Percentiles rank a stretch among this genome's conserved stretches.
Conservation (phyloP, 257 asterid genomes). For the Solanum habrochaites region DNA sequence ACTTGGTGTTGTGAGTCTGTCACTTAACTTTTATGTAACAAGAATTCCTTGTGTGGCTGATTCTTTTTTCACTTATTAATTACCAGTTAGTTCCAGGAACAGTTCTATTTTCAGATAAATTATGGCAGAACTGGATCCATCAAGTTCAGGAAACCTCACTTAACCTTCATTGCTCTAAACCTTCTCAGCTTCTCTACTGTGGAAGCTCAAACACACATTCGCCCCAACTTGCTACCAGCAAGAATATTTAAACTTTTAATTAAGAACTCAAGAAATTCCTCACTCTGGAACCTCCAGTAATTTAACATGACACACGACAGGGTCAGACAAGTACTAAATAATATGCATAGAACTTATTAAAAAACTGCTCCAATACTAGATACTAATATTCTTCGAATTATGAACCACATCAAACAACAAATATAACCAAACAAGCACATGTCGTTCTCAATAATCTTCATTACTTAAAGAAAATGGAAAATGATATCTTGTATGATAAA, state of each 20-base stretch:
- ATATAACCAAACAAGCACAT: background rate
- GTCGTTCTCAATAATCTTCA: background rate
- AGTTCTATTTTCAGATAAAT: background rate
- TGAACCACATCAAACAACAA: background rate
- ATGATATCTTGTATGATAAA: background rate
- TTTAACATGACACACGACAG: background rate
- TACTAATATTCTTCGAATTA: background rate
- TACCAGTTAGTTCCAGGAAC: background rate
- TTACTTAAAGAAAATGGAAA: background rate
- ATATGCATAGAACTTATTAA: background rate
- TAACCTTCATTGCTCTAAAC: background rate
- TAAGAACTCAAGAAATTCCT: background rate
- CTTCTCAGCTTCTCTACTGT: background rate
- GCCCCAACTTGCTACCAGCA: background rate
- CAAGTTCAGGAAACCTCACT: background rate
- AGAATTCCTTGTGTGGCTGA: background rate
- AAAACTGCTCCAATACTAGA: background rate
- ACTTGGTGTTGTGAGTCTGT: background rate
- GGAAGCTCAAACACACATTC: background rate
- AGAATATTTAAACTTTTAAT: background rate
- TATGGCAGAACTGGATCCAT: background rate
- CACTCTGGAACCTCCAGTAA: background rate
- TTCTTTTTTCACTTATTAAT: background rate
- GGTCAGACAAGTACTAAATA: background rate
- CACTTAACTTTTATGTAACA: background rate